A percentile compares a stretch with the other conserved stretches of the same genome.
Conservation (phyloP, 805 yeast genomes). For the Candida germanica region DNA sequence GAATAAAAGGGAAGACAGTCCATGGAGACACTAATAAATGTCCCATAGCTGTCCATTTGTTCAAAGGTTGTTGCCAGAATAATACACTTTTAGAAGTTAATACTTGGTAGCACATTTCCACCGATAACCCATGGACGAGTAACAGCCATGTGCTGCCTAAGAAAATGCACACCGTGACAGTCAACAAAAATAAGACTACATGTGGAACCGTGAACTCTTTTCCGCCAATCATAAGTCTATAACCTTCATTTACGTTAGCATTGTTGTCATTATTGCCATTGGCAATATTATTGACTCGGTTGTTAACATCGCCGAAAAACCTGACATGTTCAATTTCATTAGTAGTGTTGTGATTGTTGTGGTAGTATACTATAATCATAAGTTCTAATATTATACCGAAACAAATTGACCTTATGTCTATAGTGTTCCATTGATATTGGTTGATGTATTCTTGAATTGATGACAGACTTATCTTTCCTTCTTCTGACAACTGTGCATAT, state of each 20-base stretch:
- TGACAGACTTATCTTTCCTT: no score
- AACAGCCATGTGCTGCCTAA: constrained; percentile 16
- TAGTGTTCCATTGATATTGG: constrained; percentile 11
- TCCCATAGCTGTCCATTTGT: not conserved
- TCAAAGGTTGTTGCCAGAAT: not conserved
- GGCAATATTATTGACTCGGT: not conserved
- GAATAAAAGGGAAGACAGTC: constrained; percentile 6
- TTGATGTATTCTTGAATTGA: constrained; percentile 2
- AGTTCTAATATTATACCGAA: constrained; percentile 10
- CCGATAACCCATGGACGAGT: constrained; percentile 18
- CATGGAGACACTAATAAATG: constrained; percentile 7
- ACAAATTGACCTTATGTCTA: constrained; percentile 11
- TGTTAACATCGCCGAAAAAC: constrained; percentile 1
- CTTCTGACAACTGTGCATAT: no score
- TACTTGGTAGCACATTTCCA: constrained; percentile 19
- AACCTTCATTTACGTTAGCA: not conserved
- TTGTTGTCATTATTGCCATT: not conserved
- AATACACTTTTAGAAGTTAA: not conserved
- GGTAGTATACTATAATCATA: constrained; percentile 8
- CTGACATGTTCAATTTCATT: constrained; percentile 1
- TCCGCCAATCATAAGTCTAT: not conserved
- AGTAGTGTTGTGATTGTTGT: not conserved
- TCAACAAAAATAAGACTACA: not conserved
- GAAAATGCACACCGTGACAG: not conserved
- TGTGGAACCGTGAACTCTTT: constrained; percentile 1